These are phyloP conservation scores for Ascomycota sp. DNA, from an alignment of 2,329 filamentous ascomycete species.

Conservation along the genomic window DNA sequence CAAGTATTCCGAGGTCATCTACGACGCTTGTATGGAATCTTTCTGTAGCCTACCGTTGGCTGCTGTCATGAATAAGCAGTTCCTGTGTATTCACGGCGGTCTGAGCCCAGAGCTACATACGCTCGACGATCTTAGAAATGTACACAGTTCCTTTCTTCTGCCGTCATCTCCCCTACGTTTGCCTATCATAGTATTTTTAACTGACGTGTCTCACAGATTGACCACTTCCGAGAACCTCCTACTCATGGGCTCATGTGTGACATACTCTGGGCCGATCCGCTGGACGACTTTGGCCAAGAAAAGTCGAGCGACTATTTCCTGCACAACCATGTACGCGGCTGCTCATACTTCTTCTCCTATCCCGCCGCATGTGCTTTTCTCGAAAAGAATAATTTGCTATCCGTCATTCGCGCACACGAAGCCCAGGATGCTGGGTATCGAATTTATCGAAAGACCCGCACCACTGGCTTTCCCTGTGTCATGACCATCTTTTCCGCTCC, in stretches of 20 bases:
- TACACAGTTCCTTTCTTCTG: conserved; percentile 13
- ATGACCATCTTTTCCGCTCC: conserved; percentile 99
- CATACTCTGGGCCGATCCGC: conserved; percentile 92
- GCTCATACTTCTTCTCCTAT: conserved; percentile 98
- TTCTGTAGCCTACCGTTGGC: conserved; percentile 89
- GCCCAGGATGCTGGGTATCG: conserved; percentile 96
- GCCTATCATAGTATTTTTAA: no score
- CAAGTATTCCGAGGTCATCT: conserved; percentile 92
- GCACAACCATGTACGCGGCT: conserved; percentile 95
- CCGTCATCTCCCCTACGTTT: no score
- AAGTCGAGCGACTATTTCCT: conserved; percentile 96
- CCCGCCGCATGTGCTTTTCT: conserved; percentile 91
- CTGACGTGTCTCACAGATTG: conserved; percentile 40
- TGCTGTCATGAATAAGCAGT: conserved; percentile 99
- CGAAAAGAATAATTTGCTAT: conserved; percentile 96
- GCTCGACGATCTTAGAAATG: conserved; percentile 77
- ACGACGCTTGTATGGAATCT: conserved; percentile 95
- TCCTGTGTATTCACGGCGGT: conserved; percentile 93
- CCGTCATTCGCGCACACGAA: conserved; percentile 92
- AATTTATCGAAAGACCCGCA: conserved; percentile 97
- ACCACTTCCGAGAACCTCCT: conserved; percentile 91
- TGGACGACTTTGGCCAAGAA: conserved; percentile 97
- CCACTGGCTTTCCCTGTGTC: conserved; percentile 93
- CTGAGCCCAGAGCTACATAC: conserved; percentile 92
- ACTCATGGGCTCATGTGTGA: conserved; percentile 98